phyloP scores from a whole-genome alignment of 257 asterid genomes.

The Mitragyna speciosa region DNA sequence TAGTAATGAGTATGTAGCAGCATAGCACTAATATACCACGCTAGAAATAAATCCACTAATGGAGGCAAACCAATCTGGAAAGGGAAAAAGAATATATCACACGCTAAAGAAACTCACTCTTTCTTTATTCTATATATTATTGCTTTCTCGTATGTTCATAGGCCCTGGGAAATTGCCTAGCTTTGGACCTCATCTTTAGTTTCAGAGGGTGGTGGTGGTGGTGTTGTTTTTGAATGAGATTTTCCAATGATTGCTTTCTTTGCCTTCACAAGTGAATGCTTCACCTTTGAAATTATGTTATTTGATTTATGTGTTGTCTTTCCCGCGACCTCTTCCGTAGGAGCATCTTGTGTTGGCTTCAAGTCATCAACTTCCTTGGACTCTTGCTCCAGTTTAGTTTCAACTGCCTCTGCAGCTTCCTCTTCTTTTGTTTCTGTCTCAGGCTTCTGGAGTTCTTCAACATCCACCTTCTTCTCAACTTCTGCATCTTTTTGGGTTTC shows the following conservation, averaged over 20 bases:
- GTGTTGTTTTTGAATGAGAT: slow-evolving; percentile 53
- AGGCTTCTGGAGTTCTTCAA: slow-evolving; percentile 28
- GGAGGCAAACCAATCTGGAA: slow-evolving; percentile 9
- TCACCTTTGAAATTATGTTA: slow-evolving; percentile 64
- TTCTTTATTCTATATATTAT: slow-evolving; percentile 15
- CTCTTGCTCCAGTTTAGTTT: slow-evolving; percentile 5
- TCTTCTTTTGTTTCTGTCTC: slow-evolving; percentile 28
- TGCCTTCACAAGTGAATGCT: slow-evolving; percentile 88
- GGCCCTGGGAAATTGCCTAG: slow-evolving; percentile 25
- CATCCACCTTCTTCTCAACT: slow-evolving; percentile 33
- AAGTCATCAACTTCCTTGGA: slow-evolving; percentile 34
- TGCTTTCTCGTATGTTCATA: slow-evolving; percentile 15
- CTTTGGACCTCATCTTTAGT: slow-evolving; percentile 41
- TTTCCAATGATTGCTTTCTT: slow-evolving; percentile 86
- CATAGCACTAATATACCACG: background rate
- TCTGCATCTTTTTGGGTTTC: slow-evolving; percentile 28
- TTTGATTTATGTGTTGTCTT: slow-evolving; percentile 58
- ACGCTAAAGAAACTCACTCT: slow-evolving; percentile 34
- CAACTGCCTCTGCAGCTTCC: slow-evolving; percentile 26
- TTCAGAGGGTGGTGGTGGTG: slow-evolving; percentile 34
- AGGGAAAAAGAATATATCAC: slow-evolving; percentile 33
- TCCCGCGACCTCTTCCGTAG: slow-evolving; percentile 49
- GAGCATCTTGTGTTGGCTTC: slow-evolving; percentile 33
- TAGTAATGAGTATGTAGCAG: background rate
- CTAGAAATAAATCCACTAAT: slow-evolving; percentile 5